Percentiles rank a stretch among this genome's conserved stretches.
phyloP scores from a whole-genome alignment of 495 filamentous ascomycete genomes.

The Polyplosphaeria fusca region DNA sequence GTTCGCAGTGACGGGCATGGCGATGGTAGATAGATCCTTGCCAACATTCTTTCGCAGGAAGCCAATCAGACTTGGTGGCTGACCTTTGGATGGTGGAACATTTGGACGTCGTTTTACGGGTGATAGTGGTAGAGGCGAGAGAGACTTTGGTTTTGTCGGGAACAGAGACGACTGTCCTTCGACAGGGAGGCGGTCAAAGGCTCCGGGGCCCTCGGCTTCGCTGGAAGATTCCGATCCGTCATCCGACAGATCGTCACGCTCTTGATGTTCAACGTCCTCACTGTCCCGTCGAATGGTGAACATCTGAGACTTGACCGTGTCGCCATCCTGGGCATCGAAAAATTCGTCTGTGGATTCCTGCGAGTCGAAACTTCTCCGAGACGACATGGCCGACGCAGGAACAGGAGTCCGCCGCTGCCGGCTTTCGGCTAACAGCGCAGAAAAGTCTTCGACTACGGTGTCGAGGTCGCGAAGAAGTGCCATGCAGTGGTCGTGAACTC shows the following conservation, averaged over 20 bases:
- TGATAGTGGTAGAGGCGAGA: constrained; percentile 73
- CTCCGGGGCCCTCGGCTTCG: constrained; percentile 49
- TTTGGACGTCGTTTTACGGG: constrained; percentile 64
- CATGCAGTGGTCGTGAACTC: constrained; percentile 74
- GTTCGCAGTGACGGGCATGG: constrained; percentile 96
- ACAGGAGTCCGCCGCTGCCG: constrained; percentile 68
- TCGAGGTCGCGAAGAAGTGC: constrained; percentile 81
- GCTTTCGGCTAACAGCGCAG: constrained; percentile 67
- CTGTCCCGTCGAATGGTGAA: constrained; percentile 67
- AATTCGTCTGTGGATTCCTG: constrained; percentile 75
- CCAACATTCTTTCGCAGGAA: constrained; percentile 97
- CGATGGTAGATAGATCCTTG: constrained; percentile 91
- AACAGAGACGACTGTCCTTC: constrained; percentile 57
- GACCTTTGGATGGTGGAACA: constrained; percentile 66
- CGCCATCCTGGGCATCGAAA: constrained; percentile 83
- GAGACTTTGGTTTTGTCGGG: constrained; percentile 67
- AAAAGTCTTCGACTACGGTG: constrained; percentile 75
- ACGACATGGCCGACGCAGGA: constrained; percentile 46
- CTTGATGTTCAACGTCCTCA: constrained; percentile 49
- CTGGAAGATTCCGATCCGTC: constrained; percentile 59
- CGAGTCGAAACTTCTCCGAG: constrained; percentile 78
- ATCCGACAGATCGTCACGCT: constrained; percentile 50
- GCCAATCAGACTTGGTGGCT: constrained; percentile 84
- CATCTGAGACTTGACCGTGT: constrained; percentile 58
- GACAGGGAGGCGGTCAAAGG: constrained; percentile 39